Base-by-base conservation (phyloP, 2,329 filamentous ascomycete genomes). In the Aureobasidium leucospermi region DNA sequence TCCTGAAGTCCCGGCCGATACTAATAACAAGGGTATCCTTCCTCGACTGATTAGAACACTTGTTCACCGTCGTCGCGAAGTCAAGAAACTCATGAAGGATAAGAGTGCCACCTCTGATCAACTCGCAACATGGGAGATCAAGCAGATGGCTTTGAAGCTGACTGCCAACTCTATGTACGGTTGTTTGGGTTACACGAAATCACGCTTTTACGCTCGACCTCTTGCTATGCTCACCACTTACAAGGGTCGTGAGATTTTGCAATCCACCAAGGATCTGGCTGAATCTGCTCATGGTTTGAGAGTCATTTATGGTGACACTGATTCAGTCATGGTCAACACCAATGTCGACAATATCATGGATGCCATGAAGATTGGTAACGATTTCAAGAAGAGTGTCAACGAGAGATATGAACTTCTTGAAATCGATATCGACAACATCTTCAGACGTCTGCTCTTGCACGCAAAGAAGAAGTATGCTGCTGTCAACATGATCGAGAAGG, bases 81-180 rank as follows among this genome's bases (percentile, higher is more conserved):
- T 99, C 65, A 99, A 99, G 78, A 89, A 87, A 65, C 79, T 97
- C 59, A 99, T 99, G 95, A 99, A 97, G 74, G 86, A 90, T 72
- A 96, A 92, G 72, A 85, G 79, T 60, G 92, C 93, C 3, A 95
- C 90, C 0, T 70, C 86, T 0, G 92, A 97, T 69, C 83, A 99
- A 72, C 82, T 96, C 59, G 88, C 91, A 3, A 91, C 93, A 0
- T 99, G 93, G 92, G 94, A 99, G 66, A 97, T 96, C 70, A 97
- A 96, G 76, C 94, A 99, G 74, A 81, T 96, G 72, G 95, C 94
- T 31, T 77, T 99, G 69, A 99, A 99, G 76, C 84, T 99, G 56
- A 99, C 95, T 45, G 94, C 94, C 69, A 99, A 99, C 77, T 97
- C 93, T 65, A 99, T 99, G 95, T 99, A 99, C 73, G 94, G 94